Evolutionary conservation across 345 rosid genomes (phyloP), one percentile per base, ranked within the genome.

Genomic region (Zanthoxylum bungeanum): DNA sequence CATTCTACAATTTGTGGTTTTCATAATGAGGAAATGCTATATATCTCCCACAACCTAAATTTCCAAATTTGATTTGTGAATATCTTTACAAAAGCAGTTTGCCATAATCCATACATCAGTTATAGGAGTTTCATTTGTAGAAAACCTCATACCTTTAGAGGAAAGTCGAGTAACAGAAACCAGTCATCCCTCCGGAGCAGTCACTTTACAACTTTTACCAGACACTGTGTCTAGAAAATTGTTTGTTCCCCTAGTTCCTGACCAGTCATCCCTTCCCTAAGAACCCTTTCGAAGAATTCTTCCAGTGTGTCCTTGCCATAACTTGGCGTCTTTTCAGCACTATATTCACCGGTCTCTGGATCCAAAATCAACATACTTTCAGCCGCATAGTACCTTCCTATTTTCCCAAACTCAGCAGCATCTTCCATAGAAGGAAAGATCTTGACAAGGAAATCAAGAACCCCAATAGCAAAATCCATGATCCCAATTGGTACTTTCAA

Each of bases 381-480:
- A 1, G 91, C 97, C 3, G 98, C 97, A 60, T 94, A 94, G 49
- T 92, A 94, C 84, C 97, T 87, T 51, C 97, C 97, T 1, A 94
- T 94, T 78, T 91, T 94, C 65, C 98, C 98, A 75, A 82, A 94
- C 87, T 94, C 98, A 0, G 97, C 98, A 7, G 97, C 95, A 36
- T 94, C 98, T 80, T 85, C 95, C 85, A 92, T 66, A 0, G 84
- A 51, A 56, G 97, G 98, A 74, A 94, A 86, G 52, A 94, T 73
- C 81, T 87, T 89, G 3, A 86, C 87, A 8, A 92, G 76, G 69
- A 77, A 85, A 78, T 90, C 97, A 60, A 94, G 93, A 30, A 80
- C 51, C 1, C 89, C 90, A 22, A 94, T 90, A 9, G 78, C 91
- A 22, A 93, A 91, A 72, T 94, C 98, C 98, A 92, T 94, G 34